Evolutionary conservation across 805 yeast species (phyloP), one percentile per base, ranked within the genome.

Genomic region (Metschnikowia borealis): DNA sequence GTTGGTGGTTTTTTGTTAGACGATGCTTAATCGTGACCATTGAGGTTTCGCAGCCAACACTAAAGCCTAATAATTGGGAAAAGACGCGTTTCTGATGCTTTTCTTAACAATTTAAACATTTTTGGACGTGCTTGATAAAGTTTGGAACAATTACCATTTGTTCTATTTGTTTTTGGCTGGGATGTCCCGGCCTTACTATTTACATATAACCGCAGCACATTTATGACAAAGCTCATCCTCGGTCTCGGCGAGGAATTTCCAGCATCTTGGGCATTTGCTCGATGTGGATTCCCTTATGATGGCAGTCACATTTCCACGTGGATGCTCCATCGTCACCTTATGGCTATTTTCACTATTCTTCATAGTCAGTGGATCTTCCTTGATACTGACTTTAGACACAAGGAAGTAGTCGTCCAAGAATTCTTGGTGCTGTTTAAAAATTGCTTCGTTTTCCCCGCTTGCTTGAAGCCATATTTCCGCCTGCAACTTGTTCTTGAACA

Each of bases 241-340:
- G 0, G 54, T 58, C 0, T 61, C 66, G 0, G 95, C 72, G 6
- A 79, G 80, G 62, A 69, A 83, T 61, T 88, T 88, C 99, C 99
- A 94, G 68, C 99, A 94, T 63, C 99, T 79, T 6, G 96, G 96
- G 64, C 99, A 94, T 61, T 90, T 90, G 47, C 69, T 68, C 1
- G 71, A 61, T 0, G 59, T 48, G 0, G 89, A 77, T 4, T 74
- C 72, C 6, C 73, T 66, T 2, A 85, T 76, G 2, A 64, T 54
- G 2, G 75, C 54, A 2, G 54, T 54, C 2, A 72, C 54, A n/a
- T 56, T 49, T 5, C 57, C 57, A 45, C 65, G 53, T 47, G 65
- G 66, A 20, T 37, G 42, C 10, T 31, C 42, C 42, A 45, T 29
- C 14, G 43, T 45, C 31, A 33, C 38, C 23, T 23, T 47, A 14